Conservation (phyloP, 2,329 filamentous ascomycete genomes). For the Lizonia empirigonia region DNA sequence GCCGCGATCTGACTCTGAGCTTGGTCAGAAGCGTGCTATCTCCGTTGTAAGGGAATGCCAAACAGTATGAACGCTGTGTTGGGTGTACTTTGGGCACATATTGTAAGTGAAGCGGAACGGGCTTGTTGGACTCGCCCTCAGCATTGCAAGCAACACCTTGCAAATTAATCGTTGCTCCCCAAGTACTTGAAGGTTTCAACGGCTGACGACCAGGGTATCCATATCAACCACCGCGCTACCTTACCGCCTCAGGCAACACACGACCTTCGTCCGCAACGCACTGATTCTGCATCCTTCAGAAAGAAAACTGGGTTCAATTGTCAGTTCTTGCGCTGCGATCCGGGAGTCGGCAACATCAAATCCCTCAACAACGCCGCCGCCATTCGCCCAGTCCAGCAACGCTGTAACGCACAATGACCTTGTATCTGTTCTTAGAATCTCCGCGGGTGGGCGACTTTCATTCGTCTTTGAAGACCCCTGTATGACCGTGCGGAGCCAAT, state of each 20-base stretch:
- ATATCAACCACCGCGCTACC: slow-evolving; percentile 14
- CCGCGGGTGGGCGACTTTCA: slow-evolving; percentile 11
- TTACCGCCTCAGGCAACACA: slow-evolving; percentile 10
- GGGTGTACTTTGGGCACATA: neutral
- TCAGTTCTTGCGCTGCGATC: neutral
- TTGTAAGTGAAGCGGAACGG: slow-evolving; percentile 2
- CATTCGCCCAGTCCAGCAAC: slow-evolving; percentile 4
- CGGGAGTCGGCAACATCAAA: slow-evolving; percentile 8
- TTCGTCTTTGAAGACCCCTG: neutral
- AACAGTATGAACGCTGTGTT: neutral
- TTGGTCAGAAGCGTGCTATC: neutral
- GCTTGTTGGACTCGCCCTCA: neutral
- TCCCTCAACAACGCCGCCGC: slow-evolving; percentile 6
- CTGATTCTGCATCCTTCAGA: neutral
- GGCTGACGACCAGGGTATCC: slow-evolving; percentile 8
- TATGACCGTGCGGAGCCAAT: slow-evolving; percentile 6
- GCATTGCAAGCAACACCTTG: slow-evolving; percentile 10
- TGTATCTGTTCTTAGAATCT: slow-evolving; percentile 10
- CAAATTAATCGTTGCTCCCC: neutral
- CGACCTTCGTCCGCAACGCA: neutral
- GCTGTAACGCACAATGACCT: slow-evolving; percentile 6
- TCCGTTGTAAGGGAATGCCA: neutral
- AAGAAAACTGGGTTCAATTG: neutral
- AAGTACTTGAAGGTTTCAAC: slow-evolving; percentile 4
- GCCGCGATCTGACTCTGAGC: neutral